Evolutionary conservation across 257 asterid species (phyloP), one percentile per base, ranked within the genome.

Genomic region (Gentiana dahurica): DNA sequence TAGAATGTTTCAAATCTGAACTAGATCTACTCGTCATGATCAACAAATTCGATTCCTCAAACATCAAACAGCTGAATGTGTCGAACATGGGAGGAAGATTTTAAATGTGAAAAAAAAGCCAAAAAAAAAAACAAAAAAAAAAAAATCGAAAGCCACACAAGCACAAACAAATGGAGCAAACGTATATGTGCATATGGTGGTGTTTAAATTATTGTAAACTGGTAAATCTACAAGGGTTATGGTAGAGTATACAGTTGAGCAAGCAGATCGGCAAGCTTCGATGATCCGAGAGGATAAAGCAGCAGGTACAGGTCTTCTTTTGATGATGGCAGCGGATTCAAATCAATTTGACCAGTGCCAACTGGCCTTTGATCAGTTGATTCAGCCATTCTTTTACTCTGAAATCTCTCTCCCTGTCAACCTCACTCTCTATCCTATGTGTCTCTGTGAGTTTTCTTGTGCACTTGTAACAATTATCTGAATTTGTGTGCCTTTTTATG

Each of bases 181-280:
- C 3, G 55, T 5, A 33, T 33, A 32, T 51, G 34, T 39, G 45
- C 45, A 39, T 24, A 51, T 5, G 2, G 34, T 2, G 43, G 41
- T 8, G 12, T 33, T 9, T 53, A 53, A 8, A 32, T 53, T 7
- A 33, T 8, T 34, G 12, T 32, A 53, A 35, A 8, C 36, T 33
- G 11, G 38, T 11, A 53, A 38, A 53, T 53, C 12, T 34, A 8
- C 33, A 24, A 24, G 12, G 37, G 33, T 52, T 12, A 33, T 36
- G 57, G 11, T 24, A 38, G 2, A 53, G 57, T 12, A 33, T 53
- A 35, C 57, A 53, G 41, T 53, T 53, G 57, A 53, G 43, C 57
- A 6, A 53, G 57, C 5, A 53, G 43, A 53, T 53, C 43, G 34
- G 43, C 57, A 10, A 53, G 57, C 57, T 53, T 53, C 39, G 15